Evolutionary conservation across 768 basidiomycete species (phyloP).

Genomic region (Leccinum variicolor): DNA sequence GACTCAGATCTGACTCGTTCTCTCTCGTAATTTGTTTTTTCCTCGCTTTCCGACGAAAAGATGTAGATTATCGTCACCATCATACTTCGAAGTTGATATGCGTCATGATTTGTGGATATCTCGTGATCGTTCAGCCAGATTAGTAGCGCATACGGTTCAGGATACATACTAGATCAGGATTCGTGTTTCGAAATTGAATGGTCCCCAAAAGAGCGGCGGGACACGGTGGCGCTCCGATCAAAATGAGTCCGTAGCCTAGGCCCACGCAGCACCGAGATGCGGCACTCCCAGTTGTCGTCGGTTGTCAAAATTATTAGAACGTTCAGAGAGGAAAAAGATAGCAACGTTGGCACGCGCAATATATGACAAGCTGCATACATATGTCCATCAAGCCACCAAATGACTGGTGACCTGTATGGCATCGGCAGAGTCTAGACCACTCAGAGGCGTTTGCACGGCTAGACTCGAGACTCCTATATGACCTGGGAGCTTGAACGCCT

Average conservation of each 20-base stretch:
- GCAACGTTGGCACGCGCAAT: neutral
- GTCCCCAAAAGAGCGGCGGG: slow-evolving; percentile 1
- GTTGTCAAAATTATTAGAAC: neutral
- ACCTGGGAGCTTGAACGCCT: neutral
- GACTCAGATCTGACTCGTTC: slow-evolving; percentile 1
- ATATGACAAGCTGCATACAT: slow-evolving; percentile 8
- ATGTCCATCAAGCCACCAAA: slow-evolving; percentile 28
- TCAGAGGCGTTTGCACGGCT: neutral
- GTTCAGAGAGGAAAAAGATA: neutral
- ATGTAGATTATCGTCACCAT: neutral
- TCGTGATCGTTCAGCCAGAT: neutral
- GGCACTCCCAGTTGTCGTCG: neutral
- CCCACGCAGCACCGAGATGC: slow-evolving; percentile 14
- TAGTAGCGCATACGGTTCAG: neutral
- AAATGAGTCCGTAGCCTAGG: neutral
- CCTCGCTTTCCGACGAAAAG: neutral
- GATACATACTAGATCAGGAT: neutral
- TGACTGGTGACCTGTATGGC: slow-evolving; percentile 11
- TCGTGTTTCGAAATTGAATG: neutral
- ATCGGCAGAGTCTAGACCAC: slow-evolving; percentile 11
- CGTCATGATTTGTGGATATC: neutral
- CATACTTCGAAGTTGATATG: neutral
- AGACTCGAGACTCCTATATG: neutral
- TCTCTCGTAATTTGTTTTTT: neutral
- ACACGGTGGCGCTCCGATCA: slow-evolving; percentile 25